Evolutionary conservation across 306 rosid genomes (phyloP), one percentile per base, ranked within the genome.

Genomic region (Sesbania bispinosa): DNA sequence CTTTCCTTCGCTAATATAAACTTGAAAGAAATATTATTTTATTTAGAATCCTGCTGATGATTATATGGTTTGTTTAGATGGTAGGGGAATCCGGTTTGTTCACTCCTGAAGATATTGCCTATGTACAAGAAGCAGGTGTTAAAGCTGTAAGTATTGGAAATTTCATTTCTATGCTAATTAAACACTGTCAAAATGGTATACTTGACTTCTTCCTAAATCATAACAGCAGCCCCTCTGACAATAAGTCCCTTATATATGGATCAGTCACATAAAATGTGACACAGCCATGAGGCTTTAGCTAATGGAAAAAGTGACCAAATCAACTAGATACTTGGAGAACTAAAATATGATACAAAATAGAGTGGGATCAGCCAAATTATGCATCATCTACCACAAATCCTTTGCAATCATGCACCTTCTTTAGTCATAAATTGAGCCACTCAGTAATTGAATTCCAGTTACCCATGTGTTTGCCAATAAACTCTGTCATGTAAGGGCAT

Each of bases 31-130:
- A 10, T 11, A 6, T 18, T n/a, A 14, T 1, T 26, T 38, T 11
- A 18, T 57, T 36, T 42, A 63, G 67, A 50, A 61, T 29, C 70
- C n/a, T 19, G 43, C 52, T 65, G 10, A 50, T 51, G 61, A 21
- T 38, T 77, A 10, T 53, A 53, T 63, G 82, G 63, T 62, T 60
- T 74, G 52, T 69, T 50, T 75, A 91, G 97, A 80, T 94, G 46
- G 99, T 91, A 4, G 99, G 99, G 48, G 99, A 94, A 82, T 94
- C 99, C 39, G 99, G 96, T 45, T 79, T 94, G 32, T 94, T 88
- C 75, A 86, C 88, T 32, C 96, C 96, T 1, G 83, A 80, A 30
- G 96, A 94, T 61, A 86, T 94, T 36, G 90, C 93, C 68, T 91
- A 77, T 85, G 97, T 91, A 15, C 97, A 94, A 86, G 90, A 87